These are phyloP conservation scores for Debaryomyces psychrophilus DNA, from an alignment of 1,139 yeast species.

Conservation along the genomic window DNA sequence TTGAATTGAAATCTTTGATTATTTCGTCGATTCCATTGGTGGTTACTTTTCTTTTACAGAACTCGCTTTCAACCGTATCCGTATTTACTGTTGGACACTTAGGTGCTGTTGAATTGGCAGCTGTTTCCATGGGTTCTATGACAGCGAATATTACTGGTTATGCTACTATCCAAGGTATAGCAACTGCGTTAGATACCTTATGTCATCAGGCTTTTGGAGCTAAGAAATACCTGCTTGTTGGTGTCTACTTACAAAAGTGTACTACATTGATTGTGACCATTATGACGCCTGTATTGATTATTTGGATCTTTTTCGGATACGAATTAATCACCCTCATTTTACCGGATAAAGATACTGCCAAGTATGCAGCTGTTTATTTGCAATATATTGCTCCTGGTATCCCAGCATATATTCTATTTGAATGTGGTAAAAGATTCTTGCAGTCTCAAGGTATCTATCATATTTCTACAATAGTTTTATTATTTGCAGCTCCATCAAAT, in stretches of 20 bases:
- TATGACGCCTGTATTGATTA: slow-evolving; percentile 51
- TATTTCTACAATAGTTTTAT: slow-evolving; percentile 52
- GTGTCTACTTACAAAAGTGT: slow-evolving; percentile 57
- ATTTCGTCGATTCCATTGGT: slow-evolving; percentile 55
- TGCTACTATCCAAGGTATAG: slow-evolving; percentile 60
- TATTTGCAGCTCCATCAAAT: slow-evolving; percentile 58
- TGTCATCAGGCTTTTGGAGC: slow-evolving; percentile 68
- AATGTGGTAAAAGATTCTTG: slow-evolving; percentile 56
- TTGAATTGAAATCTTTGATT: slow-evolving; percentile 46
- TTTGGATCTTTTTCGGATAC: slow-evolving; percentile 54
- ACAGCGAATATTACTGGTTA: slow-evolving; percentile 62
- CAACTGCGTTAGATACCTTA: slow-evolving; percentile 60
- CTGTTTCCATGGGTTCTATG: slow-evolving; percentile 66
- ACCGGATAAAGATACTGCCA: slow-evolving; percentile 54
- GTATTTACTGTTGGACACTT: slow-evolving; percentile 62
- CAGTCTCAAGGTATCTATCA: slow-evolving; percentile 60
- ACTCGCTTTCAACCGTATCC: slow-evolving; percentile 59
- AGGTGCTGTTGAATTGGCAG: slow-evolving; percentile 61
- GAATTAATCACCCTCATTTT: slow-evolving; percentile 38
- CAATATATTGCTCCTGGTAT: slow-evolving; percentile 55
- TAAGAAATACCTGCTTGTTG: slow-evolving; percentile 53
- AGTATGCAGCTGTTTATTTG: slow-evolving; percentile 54
- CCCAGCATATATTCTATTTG: slow-evolving; percentile 57
- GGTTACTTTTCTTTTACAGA: slow-evolving; percentile 56
- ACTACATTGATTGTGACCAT: slow-evolving; percentile 51